These are phyloP conservation scores for Chlamydomonas reinhardtii DNA, from an alignment of 163 green algal genomes.

Conservation along the genomic window DNA sequence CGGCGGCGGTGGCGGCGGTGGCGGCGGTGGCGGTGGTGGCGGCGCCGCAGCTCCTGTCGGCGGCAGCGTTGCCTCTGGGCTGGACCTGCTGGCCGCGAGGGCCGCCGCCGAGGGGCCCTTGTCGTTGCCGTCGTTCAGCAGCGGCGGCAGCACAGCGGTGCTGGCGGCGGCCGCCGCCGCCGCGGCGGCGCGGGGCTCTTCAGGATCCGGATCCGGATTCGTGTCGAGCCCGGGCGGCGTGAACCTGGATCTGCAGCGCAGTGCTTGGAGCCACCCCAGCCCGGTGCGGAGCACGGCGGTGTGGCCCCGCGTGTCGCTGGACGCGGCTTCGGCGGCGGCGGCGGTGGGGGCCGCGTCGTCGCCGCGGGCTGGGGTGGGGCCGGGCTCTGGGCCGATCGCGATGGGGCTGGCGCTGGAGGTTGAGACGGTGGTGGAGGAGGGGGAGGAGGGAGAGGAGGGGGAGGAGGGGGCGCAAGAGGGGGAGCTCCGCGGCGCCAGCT, in stretches of 20 bases:
- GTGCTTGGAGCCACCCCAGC: conserved; percentile 21
- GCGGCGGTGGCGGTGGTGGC: no score
- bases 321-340: neutral
- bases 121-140: neutral
- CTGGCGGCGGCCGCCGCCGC: no score
- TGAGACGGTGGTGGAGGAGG: neutral
- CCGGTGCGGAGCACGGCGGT: neutral
- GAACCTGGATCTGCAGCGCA: neutral
- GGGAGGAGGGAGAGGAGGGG: neutral
- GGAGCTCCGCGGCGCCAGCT: no score
- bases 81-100: neutral
- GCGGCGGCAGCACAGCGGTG: no score
- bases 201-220: no score
- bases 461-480: no score
- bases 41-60: no score
- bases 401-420: neutral
- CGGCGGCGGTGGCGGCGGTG: no score
- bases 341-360: neutral
- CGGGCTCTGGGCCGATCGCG: neutral
- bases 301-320: conserved; percentile 14
- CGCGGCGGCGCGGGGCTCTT: neutral
- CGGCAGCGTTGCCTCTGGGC: neutral
- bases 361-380: neutral
- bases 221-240: neutral
- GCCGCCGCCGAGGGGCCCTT: no score